These are phyloP conservation scores for Stramenopiles sp. DNA, from an alignment of 352 stramenopile species.

Conservation along the genomic window DNA sequence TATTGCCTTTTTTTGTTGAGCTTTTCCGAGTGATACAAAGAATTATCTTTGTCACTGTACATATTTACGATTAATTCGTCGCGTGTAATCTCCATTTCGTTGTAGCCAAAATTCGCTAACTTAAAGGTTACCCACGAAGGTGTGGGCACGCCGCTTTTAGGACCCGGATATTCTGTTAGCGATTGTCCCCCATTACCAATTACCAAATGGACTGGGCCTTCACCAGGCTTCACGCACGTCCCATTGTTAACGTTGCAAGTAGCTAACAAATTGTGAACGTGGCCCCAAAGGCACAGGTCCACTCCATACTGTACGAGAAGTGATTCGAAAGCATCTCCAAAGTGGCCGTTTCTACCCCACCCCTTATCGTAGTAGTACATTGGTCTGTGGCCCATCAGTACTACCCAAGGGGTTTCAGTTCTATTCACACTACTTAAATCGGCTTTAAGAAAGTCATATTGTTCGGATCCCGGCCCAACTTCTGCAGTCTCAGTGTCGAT, in stretches of 20 bases:
- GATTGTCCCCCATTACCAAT: slow-evolving; percentile 15
- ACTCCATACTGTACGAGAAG: slow-evolving; percentile 6
- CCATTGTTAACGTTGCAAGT: slow-evolving; percentile 13
- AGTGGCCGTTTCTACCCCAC: neutral
- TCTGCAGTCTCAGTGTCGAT: slow-evolving; percentile 66
- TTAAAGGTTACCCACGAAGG: neutral
- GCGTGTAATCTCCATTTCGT: neutral
- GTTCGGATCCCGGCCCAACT: slow-evolving; percentile 47
- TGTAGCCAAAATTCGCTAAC: neutral
- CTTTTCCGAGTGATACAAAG: neutral
- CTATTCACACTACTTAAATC: slow-evolving; percentile 58
- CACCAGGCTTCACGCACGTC: neutral
- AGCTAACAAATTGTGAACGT: slow-evolving; percentile 14
- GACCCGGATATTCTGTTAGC: neutral
- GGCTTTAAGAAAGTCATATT: slow-evolving; percentile 63
- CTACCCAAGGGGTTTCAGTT: slow-evolving; percentile 60
- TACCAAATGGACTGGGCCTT: slow-evolving; percentile 2
- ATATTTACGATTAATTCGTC: slow-evolving; percentile 1
- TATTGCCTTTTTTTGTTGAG: neutral
- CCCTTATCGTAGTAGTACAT: slow-evolving; percentile 14
- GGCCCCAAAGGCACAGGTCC: slow-evolving; percentile 4
- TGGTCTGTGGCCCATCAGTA: slow-evolving; percentile 44
- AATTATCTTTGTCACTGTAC: slow-evolving; percentile 11
- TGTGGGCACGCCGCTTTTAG: neutral
- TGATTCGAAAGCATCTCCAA: neutral